Evolutionary conservation across 192 early-diverging fungal species (phyloP).

Genomic region (Linnemannia exigua): DNA sequence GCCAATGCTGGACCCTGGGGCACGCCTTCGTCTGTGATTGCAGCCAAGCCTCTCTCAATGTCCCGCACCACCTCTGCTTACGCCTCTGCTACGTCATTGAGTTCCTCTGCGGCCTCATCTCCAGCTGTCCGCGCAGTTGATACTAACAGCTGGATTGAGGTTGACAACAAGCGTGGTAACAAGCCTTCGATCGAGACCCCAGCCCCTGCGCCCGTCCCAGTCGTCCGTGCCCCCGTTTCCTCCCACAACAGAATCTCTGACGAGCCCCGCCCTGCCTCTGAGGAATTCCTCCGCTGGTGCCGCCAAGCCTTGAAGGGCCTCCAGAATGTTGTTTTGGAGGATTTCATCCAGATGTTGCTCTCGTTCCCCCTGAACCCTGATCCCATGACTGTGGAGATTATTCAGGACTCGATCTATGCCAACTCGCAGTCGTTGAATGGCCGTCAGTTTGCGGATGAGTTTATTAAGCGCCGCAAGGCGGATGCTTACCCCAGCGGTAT

Average conservation of each 20-base stretch:
- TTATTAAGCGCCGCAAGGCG: constrained; percentile 77
- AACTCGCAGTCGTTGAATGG: constrained; percentile 78
- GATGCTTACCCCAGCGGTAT: constrained; percentile 60
- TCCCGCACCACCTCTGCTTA: constrained; percentile 10
- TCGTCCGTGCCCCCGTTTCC: not conserved
- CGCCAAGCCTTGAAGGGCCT: constrained; percentile 69
- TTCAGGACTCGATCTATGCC: constrained; percentile 79
- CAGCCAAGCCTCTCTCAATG: constrained; percentile 14
- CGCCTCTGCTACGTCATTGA: not conserved
- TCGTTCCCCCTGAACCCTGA: constrained; percentile 76
- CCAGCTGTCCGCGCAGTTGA: not conserved
- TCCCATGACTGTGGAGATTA: constrained; percentile 76
- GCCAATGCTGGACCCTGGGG: constrained; percentile 21
- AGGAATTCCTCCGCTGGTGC: constrained; percentile 81
- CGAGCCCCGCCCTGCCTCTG: constrained; percentile 59
- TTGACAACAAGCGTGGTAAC: constrained; percentile 16
- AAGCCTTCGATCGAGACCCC: constrained; percentile 14
- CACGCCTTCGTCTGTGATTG: not conserved
- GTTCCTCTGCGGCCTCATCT: not conserved
- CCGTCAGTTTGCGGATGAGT: constrained; percentile 82
- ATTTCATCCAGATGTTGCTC: constrained; percentile 81
- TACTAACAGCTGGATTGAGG: constrained; percentile 25
- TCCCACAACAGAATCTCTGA: constrained; percentile 16
- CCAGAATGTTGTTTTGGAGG: constrained; percentile 66
- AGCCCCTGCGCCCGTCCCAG: not conserved